Evolutionary conservation across 2,329 filamentous ascomycete genomes (phyloP), one percentile per base, ranked within the genome.

Genomic region (Aaosphaeria arxii): DNA sequence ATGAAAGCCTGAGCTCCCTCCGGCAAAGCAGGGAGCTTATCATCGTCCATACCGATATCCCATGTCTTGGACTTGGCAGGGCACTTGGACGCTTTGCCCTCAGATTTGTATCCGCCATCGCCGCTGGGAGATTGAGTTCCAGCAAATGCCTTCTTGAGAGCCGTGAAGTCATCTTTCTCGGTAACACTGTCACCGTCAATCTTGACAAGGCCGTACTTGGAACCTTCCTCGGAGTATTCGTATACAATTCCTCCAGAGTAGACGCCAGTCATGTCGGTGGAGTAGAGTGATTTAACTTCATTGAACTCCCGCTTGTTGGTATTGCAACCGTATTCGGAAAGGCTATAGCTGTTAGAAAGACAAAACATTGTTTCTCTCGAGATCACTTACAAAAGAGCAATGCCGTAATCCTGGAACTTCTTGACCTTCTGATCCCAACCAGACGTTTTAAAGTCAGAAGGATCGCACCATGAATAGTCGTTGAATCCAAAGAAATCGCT

Each of bases 171-270:
- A 38, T 71, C 53, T 32, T 78, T 73, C 55, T 86, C 80, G 31
- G 74, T 74, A 49, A 88, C 79, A 30, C 71, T 72, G 66, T 71
- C 61, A 54, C 78, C 80, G 42, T 71, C 64, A 63, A 94, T 77
- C 49, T 82, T 74, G 66, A 91, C 90, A 50, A 95, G 85, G 55
- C 91, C 91, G 71, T 85, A 97, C 41, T 85, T 79, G 74, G 85
- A 62, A 6, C 58, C 89, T 52, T 79, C 78, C 64, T 87, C 75
- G 7, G 88, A 86, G 78, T 96, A 99, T 74, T 97, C 91, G 76
- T 96, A 99, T 71, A 96, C 88, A 36, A 99, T 82, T 70, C 94
- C 94, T 63, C 94, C 94, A 38, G 91, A 96, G 82, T 96, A 97
- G 62, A 96, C 91, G 13, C 71, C 60, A 6, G 87, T 91, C 92